These are phyloP conservation scores for Candida odintsovae DNA, from an alignment of 805 yeast genomes.

Conservation along the genomic window DNA sequence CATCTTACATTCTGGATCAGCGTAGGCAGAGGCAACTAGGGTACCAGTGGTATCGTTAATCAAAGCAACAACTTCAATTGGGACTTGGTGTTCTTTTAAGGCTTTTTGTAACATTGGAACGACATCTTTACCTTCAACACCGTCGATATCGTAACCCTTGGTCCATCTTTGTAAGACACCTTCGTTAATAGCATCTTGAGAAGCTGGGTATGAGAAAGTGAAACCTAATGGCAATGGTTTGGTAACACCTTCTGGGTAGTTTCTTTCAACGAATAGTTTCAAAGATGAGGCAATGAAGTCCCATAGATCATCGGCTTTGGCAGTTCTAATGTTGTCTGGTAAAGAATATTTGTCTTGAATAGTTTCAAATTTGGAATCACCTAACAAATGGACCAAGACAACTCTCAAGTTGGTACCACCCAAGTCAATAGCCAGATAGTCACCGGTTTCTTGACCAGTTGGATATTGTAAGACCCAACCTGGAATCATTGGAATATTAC, in stretches of 20 bases:
- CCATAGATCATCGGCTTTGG: conserved; percentile 72
- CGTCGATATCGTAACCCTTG: conserved; percentile 90
- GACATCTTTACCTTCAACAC: conserved; percentile 92
- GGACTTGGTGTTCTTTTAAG: conserved; percentile 55
- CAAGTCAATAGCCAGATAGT: conserved; percentile 87
- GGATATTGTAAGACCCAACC: conserved; percentile 96
- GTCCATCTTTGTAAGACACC: conserved; percentile 96
- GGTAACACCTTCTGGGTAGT: conserved; percentile 63
- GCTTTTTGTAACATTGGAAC: conserved; percentile 86
- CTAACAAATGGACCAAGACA: conserved; percentile 78
- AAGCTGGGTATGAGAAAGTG: conserved; percentile 90
- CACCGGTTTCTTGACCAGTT: conserved; percentile 86
- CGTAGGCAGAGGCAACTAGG: conserved; percentile 88
- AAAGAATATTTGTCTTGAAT: conserved; percentile 81
- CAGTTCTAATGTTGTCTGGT: conserved; percentile 75
- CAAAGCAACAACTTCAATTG: conserved; percentile 84
- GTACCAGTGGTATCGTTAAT: conserved; percentile 98
- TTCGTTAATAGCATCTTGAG: conserved; percentile 75
- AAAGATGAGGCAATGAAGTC: conserved; percentile 81
- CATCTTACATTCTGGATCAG: conserved; percentile 84
- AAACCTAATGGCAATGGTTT: conserved; percentile 77
- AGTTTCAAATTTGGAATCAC: conserved; percentile 79
- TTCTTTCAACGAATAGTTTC: conserved; percentile 58
- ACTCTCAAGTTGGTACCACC: conserved; percentile 98
- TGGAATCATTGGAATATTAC: conserved; percentile 94